Evolutionary conservation across 805 yeast genomes (phyloP).

Genomic region (Suhomyces sp.): DNA sequence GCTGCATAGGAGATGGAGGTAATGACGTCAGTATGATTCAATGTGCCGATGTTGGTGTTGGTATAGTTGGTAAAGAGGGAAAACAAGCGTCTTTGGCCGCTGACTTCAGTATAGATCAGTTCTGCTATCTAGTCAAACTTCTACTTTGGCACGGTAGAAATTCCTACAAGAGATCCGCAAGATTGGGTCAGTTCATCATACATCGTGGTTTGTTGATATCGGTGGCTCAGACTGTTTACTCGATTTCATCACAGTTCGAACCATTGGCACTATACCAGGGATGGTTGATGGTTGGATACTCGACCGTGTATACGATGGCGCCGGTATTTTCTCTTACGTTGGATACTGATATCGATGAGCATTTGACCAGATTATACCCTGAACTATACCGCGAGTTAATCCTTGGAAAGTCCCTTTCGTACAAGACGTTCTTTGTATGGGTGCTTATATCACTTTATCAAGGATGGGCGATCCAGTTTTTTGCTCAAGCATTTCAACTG

Average conservation of each 20-base stretch:
- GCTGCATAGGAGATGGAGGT: constrained; percentile 99
- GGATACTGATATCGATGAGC: constrained; percentile 88
- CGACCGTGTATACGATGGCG: constrained; percentile 95
- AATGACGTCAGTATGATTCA: constrained; percentile 99
- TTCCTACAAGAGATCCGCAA: constrained; percentile 93
- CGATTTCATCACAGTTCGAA: constrained; percentile 81
- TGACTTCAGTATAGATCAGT: constrained; percentile 90
- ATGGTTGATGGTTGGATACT: constrained; percentile 97
- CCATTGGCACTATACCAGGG: constrained; percentile 95
- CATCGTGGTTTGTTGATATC: constrained; percentile 94
- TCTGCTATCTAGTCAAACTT: constrained; percentile 81
- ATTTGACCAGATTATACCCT: constrained; percentile 85
- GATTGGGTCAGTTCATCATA: constrained; percentile 90
- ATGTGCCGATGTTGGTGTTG: constrained; percentile 98
- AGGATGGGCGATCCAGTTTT: constrained; percentile 79
- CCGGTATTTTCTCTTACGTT: constrained; percentile 93
- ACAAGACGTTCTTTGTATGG: constrained; percentile 88
- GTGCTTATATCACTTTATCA: constrained; percentile 85
- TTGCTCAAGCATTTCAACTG: constrained; percentile 76
- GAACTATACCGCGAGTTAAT: constrained; percentile 92
- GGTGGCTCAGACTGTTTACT: constrained; percentile 91
- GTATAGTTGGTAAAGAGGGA: constrained; percentile 98
- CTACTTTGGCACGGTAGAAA: constrained; percentile 98
- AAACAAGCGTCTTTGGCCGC: constrained; percentile 96
- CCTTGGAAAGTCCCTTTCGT: constrained; percentile 81